These are phyloP conservation scores for Tuber umbilicatum DNA, from an alignment of 495 filamentous ascomycete genomes.

Conservation along the genomic window DNA sequence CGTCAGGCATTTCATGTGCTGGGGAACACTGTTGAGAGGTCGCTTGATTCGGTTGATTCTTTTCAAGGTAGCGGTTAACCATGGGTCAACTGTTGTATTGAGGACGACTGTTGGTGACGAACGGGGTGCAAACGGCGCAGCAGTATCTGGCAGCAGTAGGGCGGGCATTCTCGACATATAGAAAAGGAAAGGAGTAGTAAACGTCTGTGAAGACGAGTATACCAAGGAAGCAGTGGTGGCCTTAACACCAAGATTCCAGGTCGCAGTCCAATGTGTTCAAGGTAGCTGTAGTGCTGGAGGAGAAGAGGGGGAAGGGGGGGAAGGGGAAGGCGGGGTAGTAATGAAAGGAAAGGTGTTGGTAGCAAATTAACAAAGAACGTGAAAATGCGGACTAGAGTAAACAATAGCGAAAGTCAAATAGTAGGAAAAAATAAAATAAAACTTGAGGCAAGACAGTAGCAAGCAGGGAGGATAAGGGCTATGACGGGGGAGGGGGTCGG, in stretches of 20 bases:
- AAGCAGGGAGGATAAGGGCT: slow-evolving; percentile 30
- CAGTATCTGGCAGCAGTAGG: slow-evolving; percentile 86
- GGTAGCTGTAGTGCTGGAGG: neutral
- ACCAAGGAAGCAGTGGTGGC: slow-evolving; percentile 3
- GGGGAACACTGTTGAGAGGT: slow-evolving; percentile 92
- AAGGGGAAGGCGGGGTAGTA: neutral
- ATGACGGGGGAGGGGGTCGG: slow-evolving; percentile 29
- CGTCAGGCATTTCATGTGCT: slow-evolving; percentile 93
- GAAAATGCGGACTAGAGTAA: slow-evolving; percentile 21
- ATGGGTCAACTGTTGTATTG: slow-evolving; percentile 88
- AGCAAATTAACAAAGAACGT: neutral
- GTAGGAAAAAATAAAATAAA: slow-evolving; percentile 35
- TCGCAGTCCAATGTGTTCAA: neutral
- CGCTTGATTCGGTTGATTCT: slow-evolving; percentile 96
- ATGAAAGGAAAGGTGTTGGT: neutral
- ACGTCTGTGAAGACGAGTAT: slow-evolving; percentile 17
- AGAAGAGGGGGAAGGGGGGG: slow-evolving; percentile 4
- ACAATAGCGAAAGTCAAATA: slow-evolving; percentile 22
- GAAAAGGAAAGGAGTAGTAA: slow-evolving; percentile 29
- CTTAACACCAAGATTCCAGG: neutral
- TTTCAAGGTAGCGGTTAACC: slow-evolving; percentile 95
- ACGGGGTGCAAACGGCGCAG: slow-evolving; percentile 91
- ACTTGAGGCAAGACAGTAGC: neutral
- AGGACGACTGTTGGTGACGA: slow-evolving; percentile 94
- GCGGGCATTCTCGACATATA: slow-evolving; percentile 64